Evolutionary conservation across 495 filamentous ascomycete species (phyloP).

Genomic region (Parmelia sp.): DNA sequence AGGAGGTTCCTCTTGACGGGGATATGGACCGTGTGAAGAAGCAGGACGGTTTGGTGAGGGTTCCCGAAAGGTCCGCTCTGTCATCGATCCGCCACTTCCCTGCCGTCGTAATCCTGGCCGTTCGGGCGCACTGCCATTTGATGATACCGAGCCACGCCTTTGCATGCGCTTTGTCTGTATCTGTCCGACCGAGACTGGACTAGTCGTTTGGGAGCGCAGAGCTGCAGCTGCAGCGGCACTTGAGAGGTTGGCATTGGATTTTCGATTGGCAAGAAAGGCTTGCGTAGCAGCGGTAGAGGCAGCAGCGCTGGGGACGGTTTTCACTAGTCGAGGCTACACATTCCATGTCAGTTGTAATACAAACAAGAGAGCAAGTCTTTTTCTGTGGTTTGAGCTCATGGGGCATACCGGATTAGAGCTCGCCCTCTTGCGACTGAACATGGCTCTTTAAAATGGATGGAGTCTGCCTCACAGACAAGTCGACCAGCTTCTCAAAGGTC

Average conservation of each 20-base stretch:
- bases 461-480: background rate
- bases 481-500: background rate
- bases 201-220: conserved; percentile 64
- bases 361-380: background rate
- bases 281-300: conserved; percentile 69
- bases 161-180: conserved; percentile 84
- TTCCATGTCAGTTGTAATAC: conserved; percentile 26
- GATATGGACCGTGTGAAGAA: conserved; percentile 35
- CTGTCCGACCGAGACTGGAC: conserved; percentile 70
- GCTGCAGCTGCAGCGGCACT: conserved; percentile 80
- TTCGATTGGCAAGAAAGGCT: conserved; percentile 66
- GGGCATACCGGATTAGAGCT: conserved; percentile 50
- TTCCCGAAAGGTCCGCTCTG: conserved; percentile 73
- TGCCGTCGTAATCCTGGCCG: conserved; percentile 51
- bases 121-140: conserved; percentile 46
- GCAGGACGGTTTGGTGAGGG: conserved; percentile 52
- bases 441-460: conserved; percentile 24
- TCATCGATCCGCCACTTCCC: conserved; percentile 75
- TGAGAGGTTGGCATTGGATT: conserved; percentile 61
- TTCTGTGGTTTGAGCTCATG: conserved; percentile 7
- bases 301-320: conserved; percentile 56
- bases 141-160: conserved; percentile 63
- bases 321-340: conserved; percentile 50
- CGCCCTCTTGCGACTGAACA: conserved; percentile 51
- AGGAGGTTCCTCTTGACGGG: conserved; percentile 45